Evolutionary conservation across 1,284 basidiomycete genomes (phyloP), one percentile per base, ranked within the genome.

Genomic region (Rhodotorula mucilaginosa): DNA sequence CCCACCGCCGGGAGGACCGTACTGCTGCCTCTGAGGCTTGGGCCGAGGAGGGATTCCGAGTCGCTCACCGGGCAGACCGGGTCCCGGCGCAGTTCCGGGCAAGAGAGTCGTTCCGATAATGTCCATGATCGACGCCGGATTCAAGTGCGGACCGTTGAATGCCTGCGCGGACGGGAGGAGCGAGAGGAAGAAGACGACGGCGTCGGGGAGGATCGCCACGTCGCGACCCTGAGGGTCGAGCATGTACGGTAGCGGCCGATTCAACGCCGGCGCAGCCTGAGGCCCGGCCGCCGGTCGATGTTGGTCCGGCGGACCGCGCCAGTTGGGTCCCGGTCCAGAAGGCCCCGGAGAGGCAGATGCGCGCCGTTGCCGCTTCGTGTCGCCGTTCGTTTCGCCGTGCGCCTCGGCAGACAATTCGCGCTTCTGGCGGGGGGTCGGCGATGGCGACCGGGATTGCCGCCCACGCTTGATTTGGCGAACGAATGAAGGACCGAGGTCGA

Each of bases 131-230:
- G 60, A 72, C 8, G 74, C 69, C 15, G 75, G 71, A 47, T 76
- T 73, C 49, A 76, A 58, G 44, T 68, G 68, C 39, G 75, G 75
- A 1, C 75, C 94, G 81, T 95, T 91, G 80, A 95, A 97, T 19
- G 86, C 81, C 34, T 82, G 75, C 16, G 90, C 83, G 46, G 85
- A 82, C 18, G 93, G 94, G 58, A 97, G 82, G 70, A 88, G 86
- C 44, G 89, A 88, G 58, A 96, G 83, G 80, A 97, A 96, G 88
- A 88, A 91, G 16, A 86, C 85, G 44, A 95, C 82, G 15, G 90
- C 85, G 58, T 85, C 84, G n/a, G 91, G 91, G 16, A 95, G 67
- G 47, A 76, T 71, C 21, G 70, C 75, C 77, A 16, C 58, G 64
- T 68, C 68, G 61, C 69, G 64, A 1, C 73, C 71, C 21, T 57